These are phyloP conservation scores for Botryotinia globosa DNA, from an alignment of 2,329 filamentous ascomycete species.

Conservation along the genomic window DNA sequence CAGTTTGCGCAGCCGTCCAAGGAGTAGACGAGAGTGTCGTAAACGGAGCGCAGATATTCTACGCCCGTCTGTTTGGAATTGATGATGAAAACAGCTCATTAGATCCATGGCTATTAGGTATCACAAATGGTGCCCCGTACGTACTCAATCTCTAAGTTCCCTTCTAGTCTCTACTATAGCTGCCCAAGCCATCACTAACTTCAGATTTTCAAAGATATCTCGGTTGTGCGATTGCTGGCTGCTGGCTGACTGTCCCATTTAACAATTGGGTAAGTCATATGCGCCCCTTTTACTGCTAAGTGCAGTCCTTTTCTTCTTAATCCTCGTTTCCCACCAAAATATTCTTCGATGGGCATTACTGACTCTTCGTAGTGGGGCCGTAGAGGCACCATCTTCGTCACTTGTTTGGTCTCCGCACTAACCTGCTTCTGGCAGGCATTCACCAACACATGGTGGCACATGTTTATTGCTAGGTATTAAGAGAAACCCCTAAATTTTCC, in stretches of 20 bases:
- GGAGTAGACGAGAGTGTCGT: constrained; percentile 70
- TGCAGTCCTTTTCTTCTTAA: not conserved
- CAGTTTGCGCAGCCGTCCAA: constrained; percentile 67
- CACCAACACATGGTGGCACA: constrained; percentile 62
- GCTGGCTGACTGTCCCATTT: constrained; percentile 71
- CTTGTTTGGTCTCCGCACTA: constrained; percentile 58
- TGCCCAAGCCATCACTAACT: not conserved
- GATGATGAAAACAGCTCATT: constrained; percentile 44
- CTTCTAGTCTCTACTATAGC: not conserved
- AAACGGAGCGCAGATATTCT: constrained; percentile 67
- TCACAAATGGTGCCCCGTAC: constrained; percentile 56
- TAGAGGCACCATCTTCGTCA: constrained; percentile 67
- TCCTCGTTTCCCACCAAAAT: not conserved
- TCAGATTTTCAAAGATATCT: constrained; percentile 45
- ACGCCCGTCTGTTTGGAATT: constrained; percentile 60
- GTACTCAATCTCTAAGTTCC: not conserved
- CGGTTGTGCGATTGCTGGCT: constrained; percentile 65
- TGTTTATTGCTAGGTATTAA: constrained; percentile 57
- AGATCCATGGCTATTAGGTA: constrained; percentile 57
- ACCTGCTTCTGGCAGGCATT: constrained; percentile 52
- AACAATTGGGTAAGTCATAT: constrained; percentile 48
- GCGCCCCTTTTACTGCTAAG: too few relatives aligned
- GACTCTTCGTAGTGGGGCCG: constrained; percentile 54
- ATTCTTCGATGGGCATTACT: not conserved
- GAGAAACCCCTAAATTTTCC: not conserved